Base-by-base conservation (phyloP, 2,329 filamentous ascomycete species). In the Penicillium sp. region DNA sequence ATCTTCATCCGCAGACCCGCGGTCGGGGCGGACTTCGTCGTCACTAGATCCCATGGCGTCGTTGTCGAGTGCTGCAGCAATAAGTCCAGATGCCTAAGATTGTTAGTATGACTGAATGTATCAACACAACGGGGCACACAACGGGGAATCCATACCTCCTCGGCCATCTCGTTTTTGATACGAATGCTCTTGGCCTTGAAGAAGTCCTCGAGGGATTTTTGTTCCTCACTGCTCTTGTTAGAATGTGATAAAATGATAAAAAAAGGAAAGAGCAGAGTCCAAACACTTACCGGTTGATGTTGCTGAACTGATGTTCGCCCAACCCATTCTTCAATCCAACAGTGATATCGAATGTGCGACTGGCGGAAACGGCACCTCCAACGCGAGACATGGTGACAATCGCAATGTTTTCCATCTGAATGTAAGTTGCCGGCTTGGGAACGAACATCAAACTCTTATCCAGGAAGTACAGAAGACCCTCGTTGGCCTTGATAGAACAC, bases 371-470 rank as follows among this genome's bases (percentile, higher is more conserved):
- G 51, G 93, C 92, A 56, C 94, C 94, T 58, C 92, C 92, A 43
- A 99, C 92, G 70, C 94, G 91, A 27, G 92, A 97, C 81, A 99
- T 96, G 34, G 92, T 97, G 61, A 99, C 89, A 47, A 89, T 90
- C 48, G 90, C 85, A 34, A 95, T 90, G 69, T 96, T 91, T 68
- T 99, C 94, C 77, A 96, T 95, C 57, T 91, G 89, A 57, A 99
- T 93, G 77, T 97, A 99, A 1, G 93, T 97, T 14, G 94, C 92
- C 1, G 94, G 94, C 79, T 99, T 99, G 31, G 94, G 94, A 14
- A 99, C 94, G 73, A 99, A 99, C 85, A 99, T 95, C 75, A 99
- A 96, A 7, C 92, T 93, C 78, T 97, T 97, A 76, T 99, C 94
- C 63, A 99, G 79, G 73, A 92, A 97, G 83, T 96, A 99, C 47